Base-by-base conservation (phyloP, 2,329 filamentous ascomycete genomes). In the Colletotrichum destructivum region DNA sequence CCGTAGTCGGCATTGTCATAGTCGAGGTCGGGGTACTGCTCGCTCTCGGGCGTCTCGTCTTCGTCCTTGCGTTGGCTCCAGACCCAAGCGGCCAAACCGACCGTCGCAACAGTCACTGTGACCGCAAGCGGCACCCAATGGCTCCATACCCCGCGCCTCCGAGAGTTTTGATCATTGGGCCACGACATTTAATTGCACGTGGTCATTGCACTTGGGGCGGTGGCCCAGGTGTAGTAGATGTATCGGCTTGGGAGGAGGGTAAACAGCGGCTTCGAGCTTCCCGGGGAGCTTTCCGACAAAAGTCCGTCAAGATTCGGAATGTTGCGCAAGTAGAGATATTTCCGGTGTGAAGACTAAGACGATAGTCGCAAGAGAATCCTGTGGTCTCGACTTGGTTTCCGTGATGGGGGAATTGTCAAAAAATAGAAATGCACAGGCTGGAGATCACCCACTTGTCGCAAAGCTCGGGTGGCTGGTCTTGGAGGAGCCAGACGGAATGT, bases 71-170 rank as follows among this genome's bases (percentile, higher is more conserved):
- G 92, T 84, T 97, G 95, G 81, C 93, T 97, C 95, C 95, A 98
- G 72, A 95, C 90, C 96, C 96, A 98, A 69, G 94, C 94, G 63
- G 92, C 95, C 59, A 97, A 84, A 44, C 95, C 95, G 66, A 93
- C 91, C 26, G 95, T 94, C 72, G 96, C 96, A 76, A 97, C 90
- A 57, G 94, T 95, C 70, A 97, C 91, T 61, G 95, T 98, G 75
- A 98, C 83, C 75, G 91, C 92, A 68, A 98, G 88, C 74, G 96
- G 96, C 72, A 98, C 90, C 94, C 95, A 98, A 84, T 97, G 96
- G 78, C 92, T 89, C 84, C 94, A 89, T 75, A 90, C 88, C 80
- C 88, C 86, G 81, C 88, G 86, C 83, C 73, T 73, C 47, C 89
- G 87, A 85, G 88, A 87, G 81, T 85, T 84, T 78, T 86, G 86